Evolutionary conservation across 2,329 filamentous ascomycete genomes (phyloP), one percentile per base, ranked within the genome.

Genomic region (Aspergillus quadricinctus): DNA sequence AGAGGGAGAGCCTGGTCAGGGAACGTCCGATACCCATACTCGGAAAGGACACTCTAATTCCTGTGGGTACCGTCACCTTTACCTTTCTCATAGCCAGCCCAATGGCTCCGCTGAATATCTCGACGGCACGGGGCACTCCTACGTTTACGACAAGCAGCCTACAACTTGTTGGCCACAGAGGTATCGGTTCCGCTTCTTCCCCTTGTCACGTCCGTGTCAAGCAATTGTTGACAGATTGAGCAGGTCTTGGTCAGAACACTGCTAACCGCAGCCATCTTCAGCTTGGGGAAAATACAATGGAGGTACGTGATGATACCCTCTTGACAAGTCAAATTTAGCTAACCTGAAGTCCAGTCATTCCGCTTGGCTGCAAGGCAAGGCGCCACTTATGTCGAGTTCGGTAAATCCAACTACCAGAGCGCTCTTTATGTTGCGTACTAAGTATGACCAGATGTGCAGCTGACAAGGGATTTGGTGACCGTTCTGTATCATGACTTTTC

Each of bases 401-500:
- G 53, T 60, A 58, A 48, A 37, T 37, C 35, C 35, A 37, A 37
- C 10, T 17, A 11, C 35, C 17, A 37, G 4, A 19, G 25, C 0
- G 17, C 14, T 8, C 9, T n/a, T 29, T 27, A 19, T 6, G 3
- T 27, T 43, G 11, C 7, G 43, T n/a, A 46, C 48, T 56, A 54
- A 56, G 14, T 1, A 35, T 6, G n/a, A 27, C 3, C 31, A 70
- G 76, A 78, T 62, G 67, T 76, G 2, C 76, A 78, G 57, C 60
- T 78, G 17, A 78, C 76, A 1, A 70, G 69, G 59, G 76, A 78
- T 50, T 61, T 69, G 40, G 62, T 72, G 10, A 72, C 76, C 2
- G 68, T 78, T 10, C 68, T 77, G 17, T 78, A 73, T 50, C 75
- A 78, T 57, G 75, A 78, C 57, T 78, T 76, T 52, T 70, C 70